phyloP scores from a whole-genome alignment of 1,139 yeast species.

The Yamadazyma aaseri region DNA sequence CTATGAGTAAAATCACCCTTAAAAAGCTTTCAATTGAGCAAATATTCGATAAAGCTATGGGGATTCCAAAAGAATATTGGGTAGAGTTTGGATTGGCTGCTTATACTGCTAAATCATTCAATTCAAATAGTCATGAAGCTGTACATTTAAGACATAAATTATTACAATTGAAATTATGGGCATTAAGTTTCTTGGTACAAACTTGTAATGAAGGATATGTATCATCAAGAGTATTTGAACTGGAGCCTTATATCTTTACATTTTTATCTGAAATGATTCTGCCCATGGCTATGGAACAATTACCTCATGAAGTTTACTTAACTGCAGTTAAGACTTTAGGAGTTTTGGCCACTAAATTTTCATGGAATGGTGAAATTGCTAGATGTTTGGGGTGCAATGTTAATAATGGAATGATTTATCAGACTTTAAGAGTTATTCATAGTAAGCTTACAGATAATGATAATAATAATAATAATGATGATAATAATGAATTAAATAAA shows the following conservation, averaged over 20 bases:
- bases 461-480: constrained; percentile 25
- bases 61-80: constrained; percentile 65
- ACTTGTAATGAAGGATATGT: constrained; percentile 54
- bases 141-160: constrained; percentile 57
- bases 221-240: constrained; percentile 64
- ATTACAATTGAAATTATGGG: constrained; percentile 61
- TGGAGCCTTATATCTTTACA: constrained; percentile 72
- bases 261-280: constrained; percentile 66
- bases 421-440: constrained; percentile 61
- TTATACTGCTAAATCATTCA: constrained; percentile 71
- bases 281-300: constrained; percentile 52
- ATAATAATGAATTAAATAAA: background rate
- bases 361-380: constrained; percentile 76
- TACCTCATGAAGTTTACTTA: constrained; percentile 51
- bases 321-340: constrained; percentile 71
- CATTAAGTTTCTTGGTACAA: constrained; percentile 57
- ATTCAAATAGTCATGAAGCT: constrained; percentile 53
- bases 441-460: constrained; percentile 42
- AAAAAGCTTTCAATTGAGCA: constrained; percentile 56
- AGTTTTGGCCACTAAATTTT: constrained; percentile 64
- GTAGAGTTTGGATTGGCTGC: constrained; percentile 63
- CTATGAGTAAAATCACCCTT: constrained; percentile 16
- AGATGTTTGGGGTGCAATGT: constrained; percentile 89
- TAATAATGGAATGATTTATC: constrained; percentile 79
- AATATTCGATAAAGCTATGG: constrained; percentile 60